Evolutionary conservation across 805 yeast genomes (phyloP), one percentile per base, ranked within the genome.

Genomic region (Yamadazyma ubonensis): DNA sequence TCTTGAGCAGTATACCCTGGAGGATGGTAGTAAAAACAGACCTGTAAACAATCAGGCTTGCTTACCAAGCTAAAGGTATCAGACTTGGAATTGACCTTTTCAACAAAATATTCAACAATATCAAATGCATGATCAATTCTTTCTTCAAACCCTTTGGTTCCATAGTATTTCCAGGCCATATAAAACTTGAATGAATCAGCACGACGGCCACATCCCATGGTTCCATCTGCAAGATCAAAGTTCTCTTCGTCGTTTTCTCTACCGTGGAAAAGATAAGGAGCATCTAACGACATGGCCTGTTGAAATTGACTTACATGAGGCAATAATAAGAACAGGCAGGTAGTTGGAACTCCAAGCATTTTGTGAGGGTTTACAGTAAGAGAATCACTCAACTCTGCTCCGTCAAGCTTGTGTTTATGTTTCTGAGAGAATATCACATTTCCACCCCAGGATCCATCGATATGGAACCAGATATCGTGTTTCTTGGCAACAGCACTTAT

Each of bases 361-460:
- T 86, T 86, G 65, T 86, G 96, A 3, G 96, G 96, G 54, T 86
- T 87, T 16, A 79, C 75, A 2, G 96, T 86, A 41, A 86, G 70
- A 8, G 90, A 82, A 58, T 86, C 77, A 1, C 93, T 95, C 15
- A 71, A 54, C 29, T 83, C 75, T 22, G 75, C 58, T 1, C 96
- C 96, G 12, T 59, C 54, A 44, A 86, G 58, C 48, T 73, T 71
- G 41, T 58, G 33, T 29, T 54, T 58, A 39, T 78, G 76, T 8
- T 48, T 63, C 0, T 58, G 50, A 29, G 87, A 79, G 63, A 86
- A 87, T 0, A 85, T 71, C 7, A 83, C 81, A 51, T 87, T 87
- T 6, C 91, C 96, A 23, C 96, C 96, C 95, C 95, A 86, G 5
- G 93, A 84, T 1, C 93, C 96, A 61, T 86, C 96, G 29, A 86